Base-by-base conservation (phyloP, 768 basidiomycete species). In the Gelatoporia subvermispora region DNA sequence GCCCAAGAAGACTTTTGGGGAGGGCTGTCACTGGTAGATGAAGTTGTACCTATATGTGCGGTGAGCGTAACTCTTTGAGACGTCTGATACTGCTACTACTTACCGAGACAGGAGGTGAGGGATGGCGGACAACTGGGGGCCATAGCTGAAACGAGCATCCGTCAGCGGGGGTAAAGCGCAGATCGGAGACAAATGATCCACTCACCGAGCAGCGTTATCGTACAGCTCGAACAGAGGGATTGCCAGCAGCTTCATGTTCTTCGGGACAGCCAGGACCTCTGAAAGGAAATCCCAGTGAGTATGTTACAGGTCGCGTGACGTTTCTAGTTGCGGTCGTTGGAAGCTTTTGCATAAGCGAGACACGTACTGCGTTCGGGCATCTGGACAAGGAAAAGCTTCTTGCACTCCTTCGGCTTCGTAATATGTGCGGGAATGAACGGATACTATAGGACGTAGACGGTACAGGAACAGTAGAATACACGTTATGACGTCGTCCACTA, bases 211-310 rank as follows among this genome's bases (percentile, higher is more conserved):
- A 8, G 93, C 89, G 51, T 99, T 99, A 65, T 98, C 96, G 63
- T 98, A 99, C 13, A 98, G 73, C 68, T 99, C 96, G 61, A 95
- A 97, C 34, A 99, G 74, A 0, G 96, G 96, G 40, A 97, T 92
- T 16, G 94, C 95, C 36, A 95, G 82, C 8, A 99, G 80, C 64
- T 98, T 98, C 95, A 98, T 97, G 67, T 99, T 99, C 70, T 90
- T 91, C 0, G 96, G 96, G 3, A 99, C 94, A 0, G 93, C 92
- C 8, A 99, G 82, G 15, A 95, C 89, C 66, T 96, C 95, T 97
- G 49, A 16, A 41, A 41, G 49, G n/a, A 24, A 8, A 43, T 34
- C 8, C 28, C 35, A 17, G 23, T 36, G 2, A 43, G 16, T 4
- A 35, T 35, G 9, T 35, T 9, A n/a, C n/a, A n/a, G n/a, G n/a